Conservation (phyloP, 495 filamentous ascomycete genomes). For the Aspergillus conjunctus region DNA sequence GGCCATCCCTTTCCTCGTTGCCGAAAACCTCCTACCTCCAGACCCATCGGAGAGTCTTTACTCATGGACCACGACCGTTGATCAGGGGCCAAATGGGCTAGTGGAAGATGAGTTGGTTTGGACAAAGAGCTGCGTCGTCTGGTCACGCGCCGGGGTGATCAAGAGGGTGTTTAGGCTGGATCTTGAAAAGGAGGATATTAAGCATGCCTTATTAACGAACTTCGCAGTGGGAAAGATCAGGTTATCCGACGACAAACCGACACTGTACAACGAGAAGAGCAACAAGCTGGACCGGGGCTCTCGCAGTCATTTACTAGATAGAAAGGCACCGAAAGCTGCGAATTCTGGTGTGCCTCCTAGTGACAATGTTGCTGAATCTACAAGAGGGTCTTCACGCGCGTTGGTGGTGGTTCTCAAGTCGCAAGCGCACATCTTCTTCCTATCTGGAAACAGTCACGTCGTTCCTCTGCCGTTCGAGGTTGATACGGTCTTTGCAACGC, state of each 20-base stretch:
- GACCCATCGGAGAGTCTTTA: slow-evolving; percentile 70
- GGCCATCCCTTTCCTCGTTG: slow-evolving; percentile 78
- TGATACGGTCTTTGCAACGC: slow-evolving; percentile 79
- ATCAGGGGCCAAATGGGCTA: slow-evolving; percentile 45
- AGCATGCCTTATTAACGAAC: slow-evolving; percentile 79
- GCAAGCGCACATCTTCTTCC: slow-evolving; percentile 90
- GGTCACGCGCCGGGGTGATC: slow-evolving; percentile 84
- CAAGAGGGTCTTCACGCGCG: slow-evolving; percentile 54
- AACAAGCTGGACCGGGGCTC: slow-evolving; percentile 19
- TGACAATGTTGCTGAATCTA: slow-evolving; percentile 22
- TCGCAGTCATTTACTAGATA: slow-evolving; percentile 19
- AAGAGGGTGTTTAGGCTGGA: slow-evolving; percentile 87
- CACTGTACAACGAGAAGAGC: neutral
- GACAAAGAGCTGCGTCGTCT: slow-evolving; percentile 82
- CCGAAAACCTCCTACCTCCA: slow-evolving; percentile 73
- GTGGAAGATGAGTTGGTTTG: slow-evolving; percentile 83
- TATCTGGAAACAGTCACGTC: slow-evolving; percentile 85
- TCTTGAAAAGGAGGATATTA: slow-evolving; percentile 79
- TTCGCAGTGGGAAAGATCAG: slow-evolving; percentile 61
- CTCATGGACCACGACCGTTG: slow-evolving; percentile 63
- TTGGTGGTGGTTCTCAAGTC: slow-evolving; percentile 90
- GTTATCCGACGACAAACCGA: slow-evolving; percentile 16
- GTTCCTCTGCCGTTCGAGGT: slow-evolving; percentile 94
- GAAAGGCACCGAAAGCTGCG: slow-evolving; percentile 21
- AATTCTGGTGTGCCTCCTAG: slow-evolving; percentile 27